Base-by-base conservation (phyloP, 352 stramenopile species). In the Phytophthora uliginosa region DNA sequence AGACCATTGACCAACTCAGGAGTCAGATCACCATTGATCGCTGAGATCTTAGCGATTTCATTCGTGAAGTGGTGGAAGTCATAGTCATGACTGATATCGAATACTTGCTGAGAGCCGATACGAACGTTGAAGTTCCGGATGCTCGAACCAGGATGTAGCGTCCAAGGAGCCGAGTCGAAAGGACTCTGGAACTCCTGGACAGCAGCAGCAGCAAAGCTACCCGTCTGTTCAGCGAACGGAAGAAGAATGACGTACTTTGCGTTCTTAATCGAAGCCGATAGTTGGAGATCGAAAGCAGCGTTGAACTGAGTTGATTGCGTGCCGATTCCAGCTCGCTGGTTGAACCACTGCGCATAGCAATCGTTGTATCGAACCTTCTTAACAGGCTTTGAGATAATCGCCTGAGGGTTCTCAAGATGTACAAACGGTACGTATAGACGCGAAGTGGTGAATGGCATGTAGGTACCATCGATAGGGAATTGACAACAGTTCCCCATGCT, bases 11-110 rank as follows among this genome's bases (percentile, higher is more conserved):
- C 38, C 45, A 62, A 20, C 5, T 62, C 55, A 7, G 22, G 36
- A 26, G 55, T 65, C 4, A 65, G 18, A 26, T 65, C 58, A n/a
- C 58, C 58, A 4, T 80, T 77, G 50, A 74, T 77, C 52, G 77
- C 20, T 22, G 5, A 17, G 7, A 53, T 45, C 34, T 59, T 59
- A 20, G 48, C 47, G 0, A 66, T 2, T 7, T 63, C 42, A 17
- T 63, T 63, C 0, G 6, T 24, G 54, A 60, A 60, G 1, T 60
- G 26, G 26, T 28, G 26, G 2, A 28, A 28, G 2, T 28, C 26
- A 4, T 28, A 28, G 26, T 28, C 26, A 4, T 60, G 54, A 5
- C 40, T 48, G 2, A 48, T 34, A 2, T 60, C 40, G 26, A 60
- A 60, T 0, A 3, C 4, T 9, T 62, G 36, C 0, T 2, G 8